Evolutionary conservation across 441 rosid species (phyloP), one percentile per base, ranked within the genome.

Genomic region (Populus trichocarpa): DNA sequence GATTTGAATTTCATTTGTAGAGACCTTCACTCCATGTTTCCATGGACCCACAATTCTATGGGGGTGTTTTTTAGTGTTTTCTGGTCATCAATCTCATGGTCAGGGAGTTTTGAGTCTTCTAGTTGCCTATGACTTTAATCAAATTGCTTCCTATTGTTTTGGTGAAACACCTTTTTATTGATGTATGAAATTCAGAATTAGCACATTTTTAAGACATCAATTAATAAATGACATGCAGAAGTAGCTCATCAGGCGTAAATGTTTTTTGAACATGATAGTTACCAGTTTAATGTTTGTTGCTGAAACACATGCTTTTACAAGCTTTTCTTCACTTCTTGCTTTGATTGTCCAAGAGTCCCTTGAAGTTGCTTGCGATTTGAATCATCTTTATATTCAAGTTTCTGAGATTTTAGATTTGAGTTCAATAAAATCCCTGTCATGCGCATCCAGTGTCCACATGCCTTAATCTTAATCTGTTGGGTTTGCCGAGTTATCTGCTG

Each of bases 1-100:
- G 77, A 53, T 23, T 46, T 68, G 50, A 40, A 68, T 23, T 23
- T 10, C 63, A 75, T 73, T 75, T 67, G 46, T 59, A 77, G 78
- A 67, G 75, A 59, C 74, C 4, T 12, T 6, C n/a, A 22, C 6
- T 57, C n/a, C 35, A 61, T 30, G 40, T 53, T 72, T 26, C 72
- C 46, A 26, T 75, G 33, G 26, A 61, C 71, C 22, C 32, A 10
- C 53, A 66, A 38, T 67, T 38, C 35, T 16, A 5, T 53, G 61
- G 61, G 8, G 0, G 3, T 2, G 3, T 16, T 16, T 16, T 64
- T 75, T 70, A 38, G 18, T 23, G 69, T 28, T 76, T 8, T 40
- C 73, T 26, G 8, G 35, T 53, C 61, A 53, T 16, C 61, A 2
- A 16, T 53, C 61, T 53, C 61, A 53, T 53, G 59, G n/a, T 50